Conservation (phyloP, 495 filamentous ascomycete species). For the Aspergillus sclerotioniger region DNA sequence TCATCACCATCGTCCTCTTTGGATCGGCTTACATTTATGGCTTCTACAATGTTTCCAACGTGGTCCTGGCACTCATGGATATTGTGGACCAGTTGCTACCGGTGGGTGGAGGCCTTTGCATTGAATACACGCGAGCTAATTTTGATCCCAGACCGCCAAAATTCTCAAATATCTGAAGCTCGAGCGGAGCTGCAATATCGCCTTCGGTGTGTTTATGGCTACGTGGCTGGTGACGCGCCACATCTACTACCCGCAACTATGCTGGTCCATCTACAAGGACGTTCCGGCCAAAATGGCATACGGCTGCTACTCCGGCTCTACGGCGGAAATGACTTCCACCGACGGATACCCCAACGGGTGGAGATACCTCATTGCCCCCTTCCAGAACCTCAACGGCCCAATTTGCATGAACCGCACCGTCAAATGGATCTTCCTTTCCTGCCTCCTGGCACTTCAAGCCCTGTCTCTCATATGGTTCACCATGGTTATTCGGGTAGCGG, state of each 20-base stretch:
- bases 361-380: conserved; percentile 65
- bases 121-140: background rate
- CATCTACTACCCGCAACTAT: conserved; percentile 70
- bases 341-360: conserved; percentile 56
- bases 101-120: conserved; percentile 50
- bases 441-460: conserved; percentile 74
- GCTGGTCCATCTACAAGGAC: conserved; percentile 78
- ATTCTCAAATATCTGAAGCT: conserved; percentile 86
- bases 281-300: conserved; percentile 57
- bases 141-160: conserved; percentile 73
- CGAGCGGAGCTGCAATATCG: conserved; percentile 71
- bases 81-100: conserved; percentile 85
- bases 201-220: conserved; percentile 83
- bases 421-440: conserved; percentile 69
- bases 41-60: conserved; percentile 80
- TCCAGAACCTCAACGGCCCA: conserved; percentile 61
- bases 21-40: conserved; percentile 78
- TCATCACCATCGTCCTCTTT: conserved; percentile 81
- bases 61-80: conserved; percentile 92
- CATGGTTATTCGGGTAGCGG: conserved; percentile 80
- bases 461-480: conserved; percentile 85
- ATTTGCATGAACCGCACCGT: conserved; percentile 75
- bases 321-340: conserved; percentile 51
- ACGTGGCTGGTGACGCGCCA: conserved; percentile 85
- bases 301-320: conserved; percentile 67